Conservation (phyloP, 2,329 filamentous ascomycete genomes). For the Mycogone perniciosa region DNA sequence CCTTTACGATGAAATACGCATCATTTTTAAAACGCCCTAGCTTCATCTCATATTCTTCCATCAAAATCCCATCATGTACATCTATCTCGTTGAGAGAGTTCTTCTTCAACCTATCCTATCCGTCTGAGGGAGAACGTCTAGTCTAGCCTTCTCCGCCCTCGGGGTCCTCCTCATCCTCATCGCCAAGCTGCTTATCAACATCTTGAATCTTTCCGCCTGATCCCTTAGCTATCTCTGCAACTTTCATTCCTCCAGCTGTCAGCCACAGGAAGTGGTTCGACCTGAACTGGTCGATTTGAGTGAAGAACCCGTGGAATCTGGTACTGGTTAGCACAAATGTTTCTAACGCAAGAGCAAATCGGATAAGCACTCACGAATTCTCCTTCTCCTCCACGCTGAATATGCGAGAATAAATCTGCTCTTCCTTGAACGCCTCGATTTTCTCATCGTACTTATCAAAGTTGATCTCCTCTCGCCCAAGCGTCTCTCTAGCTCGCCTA, state of each 20-base stretch:
- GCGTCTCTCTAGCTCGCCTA: constrained; percentile 56
- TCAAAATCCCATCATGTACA: background rate
- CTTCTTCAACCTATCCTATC: background rate
- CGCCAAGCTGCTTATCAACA: constrained; percentile 43
- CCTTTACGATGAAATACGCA: background rate
- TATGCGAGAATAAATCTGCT: constrained; percentile 86
- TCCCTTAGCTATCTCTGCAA: constrained; percentile 39
- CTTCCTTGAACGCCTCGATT: constrained; percentile 83
- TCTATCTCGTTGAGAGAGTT: background rate
- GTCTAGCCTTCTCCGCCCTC: constrained; percentile 39
- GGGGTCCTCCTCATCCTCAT: constrained; percentile 46
- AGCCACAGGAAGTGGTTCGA: constrained; percentile 69
- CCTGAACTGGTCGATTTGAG: constrained; percentile 70
- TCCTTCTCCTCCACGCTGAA: constrained; percentile 84
- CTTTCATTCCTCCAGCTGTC: constrained; percentile 61
- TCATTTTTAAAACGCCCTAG: constrained; percentile 3
- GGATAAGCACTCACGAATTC: constrained; percentile 60
- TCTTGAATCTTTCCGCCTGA: constrained; percentile 34
- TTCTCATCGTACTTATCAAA: constrained; percentile 72
- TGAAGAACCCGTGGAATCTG: constrained; percentile 72
- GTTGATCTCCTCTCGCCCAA: constrained; percentile 63
- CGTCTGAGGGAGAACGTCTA: no score
- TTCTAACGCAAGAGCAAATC: background rate
- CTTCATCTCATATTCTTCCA: background rate
- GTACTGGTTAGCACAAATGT: background rate